phyloP scores from a whole-genome alignment of 495 filamentous ascomycete species.

The Aspergillus taichungensis region DNA sequence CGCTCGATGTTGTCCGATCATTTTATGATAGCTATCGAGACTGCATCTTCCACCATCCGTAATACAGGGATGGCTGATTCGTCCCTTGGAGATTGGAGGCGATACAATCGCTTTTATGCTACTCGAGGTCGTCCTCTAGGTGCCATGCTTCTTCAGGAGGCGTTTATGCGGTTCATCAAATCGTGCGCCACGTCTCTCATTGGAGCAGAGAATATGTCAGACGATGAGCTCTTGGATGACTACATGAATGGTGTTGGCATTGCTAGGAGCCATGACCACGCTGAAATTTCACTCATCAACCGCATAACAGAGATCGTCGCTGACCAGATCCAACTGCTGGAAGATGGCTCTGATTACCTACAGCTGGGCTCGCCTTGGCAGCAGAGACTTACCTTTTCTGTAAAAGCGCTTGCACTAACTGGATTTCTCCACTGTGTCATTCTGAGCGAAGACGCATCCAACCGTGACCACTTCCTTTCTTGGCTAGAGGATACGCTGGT shows the following conservation, averaged over 20 bases:
- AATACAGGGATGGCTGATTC: constrained; percentile 40
- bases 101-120: constrained; percentile 73
- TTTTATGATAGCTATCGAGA: constrained; percentile 77
- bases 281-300: constrained; percentile 46
- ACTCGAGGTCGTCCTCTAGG: constrained; percentile 70
- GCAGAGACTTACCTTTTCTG: constrained; percentile 74
- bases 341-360: constrained; percentile 81
- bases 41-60: constrained; percentile 78
- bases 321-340: constrained; percentile 77
- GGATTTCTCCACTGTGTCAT: constrained; percentile 79
- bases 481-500: constrained; percentile 78
- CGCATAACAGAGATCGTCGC: constrained; percentile 63
- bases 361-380: constrained; percentile 78
- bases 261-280: constrained; percentile 38
- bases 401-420: constrained; percentile 73
- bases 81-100: constrained; percentile 67
- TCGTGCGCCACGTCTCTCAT: constrained; percentile 65
- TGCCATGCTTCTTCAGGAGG: constrained; percentile 83
- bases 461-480: constrained; percentile 67
- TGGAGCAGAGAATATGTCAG: constrained; percentile 47
- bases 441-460: constrained; percentile 68
- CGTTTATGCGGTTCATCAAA: constrained; percentile 75
- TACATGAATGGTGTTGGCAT: constrained; percentile 49
- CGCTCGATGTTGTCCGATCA: constrained; percentile 67
- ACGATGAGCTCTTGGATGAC: constrained; percentile 64